Evolutionary conservation across 805 yeast genomes (phyloP).

Genomic region (Candida maris): DNA sequence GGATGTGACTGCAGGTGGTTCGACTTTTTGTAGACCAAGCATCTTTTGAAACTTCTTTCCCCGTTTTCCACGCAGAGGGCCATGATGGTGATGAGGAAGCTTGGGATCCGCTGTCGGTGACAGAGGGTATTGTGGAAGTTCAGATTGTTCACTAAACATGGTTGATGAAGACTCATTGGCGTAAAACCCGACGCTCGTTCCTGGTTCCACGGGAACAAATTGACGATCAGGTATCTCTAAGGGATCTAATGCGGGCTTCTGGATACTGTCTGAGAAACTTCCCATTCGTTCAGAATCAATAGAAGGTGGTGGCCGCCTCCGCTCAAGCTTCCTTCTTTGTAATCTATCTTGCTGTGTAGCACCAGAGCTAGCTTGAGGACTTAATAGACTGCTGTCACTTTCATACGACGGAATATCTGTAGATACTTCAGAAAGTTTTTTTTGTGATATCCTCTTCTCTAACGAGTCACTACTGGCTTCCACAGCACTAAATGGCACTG

Average conservation of each 20-base stretch:
- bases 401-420: not conserved
- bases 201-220: too few relatives aligned
- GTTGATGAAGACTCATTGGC: not conserved
- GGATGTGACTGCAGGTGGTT: slow-evolving; percentile 7
- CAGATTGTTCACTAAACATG: slow-evolving; percentile 4
- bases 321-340: not conserved
- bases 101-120: slow-evolving; percentile 11
- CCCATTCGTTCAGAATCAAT: not conserved
- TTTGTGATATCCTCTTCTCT: not conserved
- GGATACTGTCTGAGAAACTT: not conserved
- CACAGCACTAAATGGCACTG: not conserved
- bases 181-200: not conserved
- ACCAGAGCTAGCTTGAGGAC: not conserved
- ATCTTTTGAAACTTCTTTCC: slow-evolving; percentile 21
- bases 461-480: not conserved
- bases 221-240: slow-evolving; percentile 6
- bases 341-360: not conserved
- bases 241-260: not conserved
- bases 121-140: slow-evolving; percentile 22
- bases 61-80: slow-evolving; percentile 21
- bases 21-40: slow-evolving; percentile 18
- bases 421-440: not conserved
- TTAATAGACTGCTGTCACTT: not conserved
- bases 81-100: slow-evolving; percentile 23
- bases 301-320: slow-evolving; percentile 14